A percentile compares a stretch with the other conserved stretches of the same genome.
phyloP scores from a whole-genome alignment of 805 yeast genomes.

The Ogataea sp. region DNA sequence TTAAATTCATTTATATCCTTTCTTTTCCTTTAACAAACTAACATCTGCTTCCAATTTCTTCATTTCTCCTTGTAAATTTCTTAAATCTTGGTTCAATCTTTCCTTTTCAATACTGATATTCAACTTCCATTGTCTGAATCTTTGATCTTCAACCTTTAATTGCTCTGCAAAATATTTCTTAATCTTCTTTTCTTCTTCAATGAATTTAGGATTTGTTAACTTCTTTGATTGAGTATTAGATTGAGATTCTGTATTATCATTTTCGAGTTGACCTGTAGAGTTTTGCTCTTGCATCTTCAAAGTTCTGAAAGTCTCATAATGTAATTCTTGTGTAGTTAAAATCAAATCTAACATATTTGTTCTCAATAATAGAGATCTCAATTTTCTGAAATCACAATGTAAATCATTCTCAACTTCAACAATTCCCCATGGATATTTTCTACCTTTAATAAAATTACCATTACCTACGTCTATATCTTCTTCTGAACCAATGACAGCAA shows the following conservation, averaged over 20 bases:
- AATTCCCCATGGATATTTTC: slow-evolving; percentile 87
- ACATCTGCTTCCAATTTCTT: slow-evolving; percentile 72
- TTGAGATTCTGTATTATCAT: slow-evolving; percentile 8
- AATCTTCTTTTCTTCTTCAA: slow-evolving; percentile 92
- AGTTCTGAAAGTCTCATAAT: slow-evolving; percentile 73
- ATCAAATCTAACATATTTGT: slow-evolving; percentile 79
- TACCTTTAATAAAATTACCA: slow-evolving; percentile 52
- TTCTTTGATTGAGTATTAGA: slow-evolving; percentile 31
- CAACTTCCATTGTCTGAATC: slow-evolving; percentile 98
- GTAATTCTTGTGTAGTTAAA: slow-evolving; percentile 70
- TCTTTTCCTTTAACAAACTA: slow-evolving; percentile 48
- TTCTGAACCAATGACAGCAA: slow-evolving; percentile 75
- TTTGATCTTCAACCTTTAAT: slow-evolving; percentile 91
- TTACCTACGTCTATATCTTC: slow-evolving; percentile 46
- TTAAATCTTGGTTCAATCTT: slow-evolving; percentile 88
- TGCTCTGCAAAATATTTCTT: slow-evolving; percentile 95
- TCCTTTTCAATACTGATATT: slow-evolving; percentile 93
- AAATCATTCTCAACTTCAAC: slow-evolving; percentile 82
- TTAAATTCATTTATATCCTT: slow-evolving; percentile 26
- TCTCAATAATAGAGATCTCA: slow-evolving; percentile 71
- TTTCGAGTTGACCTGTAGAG: no score
- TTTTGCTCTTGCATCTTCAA: slow-evolving; percentile 47
- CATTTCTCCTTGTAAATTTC: slow-evolving; percentile 73
- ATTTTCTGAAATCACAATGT: slow-evolving; percentile 78
- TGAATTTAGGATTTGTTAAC: slow-evolving; percentile 77